These are phyloP conservation scores for Globisporangium megalacanthum DNA, from an alignment of 352 stramenopile genomes.

Conservation along the genomic window DNA sequence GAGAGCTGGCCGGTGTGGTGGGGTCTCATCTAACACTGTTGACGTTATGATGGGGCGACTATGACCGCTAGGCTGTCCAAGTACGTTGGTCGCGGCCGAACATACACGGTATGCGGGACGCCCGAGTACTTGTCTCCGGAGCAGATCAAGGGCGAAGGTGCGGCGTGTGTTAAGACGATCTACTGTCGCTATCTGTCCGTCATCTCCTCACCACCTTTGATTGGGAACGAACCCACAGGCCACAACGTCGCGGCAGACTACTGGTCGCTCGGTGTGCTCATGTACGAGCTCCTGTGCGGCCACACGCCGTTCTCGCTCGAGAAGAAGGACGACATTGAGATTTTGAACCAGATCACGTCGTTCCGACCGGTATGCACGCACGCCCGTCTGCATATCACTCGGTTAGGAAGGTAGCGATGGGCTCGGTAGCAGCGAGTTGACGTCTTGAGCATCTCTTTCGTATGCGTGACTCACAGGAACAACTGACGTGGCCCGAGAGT, in stretches of 20 bases:
- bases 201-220: not conserved
- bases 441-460: not conserved
- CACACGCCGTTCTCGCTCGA: constrained; percentile 85
- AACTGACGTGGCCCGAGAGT: constrained; percentile 64
- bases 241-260: constrained; percentile 89
- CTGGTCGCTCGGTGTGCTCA: constrained; percentile 91
- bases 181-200: not conserved
- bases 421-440: not conserved
- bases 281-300: constrained; percentile 91
- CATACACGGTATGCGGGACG: constrained; percentile 84
- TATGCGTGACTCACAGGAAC: constrained; percentile 14
- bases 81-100: constrained; percentile 78
- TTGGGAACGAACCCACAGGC: constrained; percentile 23
- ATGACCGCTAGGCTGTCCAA: constrained; percentile 55
- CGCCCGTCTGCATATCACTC: not conserved
- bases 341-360: constrained; percentile 81
- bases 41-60: not conserved
- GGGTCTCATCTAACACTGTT: not conserved
- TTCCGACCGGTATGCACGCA: constrained; percentile 55
- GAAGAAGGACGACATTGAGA: constrained; percentile 82
- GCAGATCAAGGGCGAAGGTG: constrained; percentile 84
- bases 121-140: constrained; percentile 83
- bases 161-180: not conserved
- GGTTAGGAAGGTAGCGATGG: not conserved
- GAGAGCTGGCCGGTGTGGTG: not conserved